Conservation (phyloP, 106 monocot species). For the Allium sativum region DNA sequence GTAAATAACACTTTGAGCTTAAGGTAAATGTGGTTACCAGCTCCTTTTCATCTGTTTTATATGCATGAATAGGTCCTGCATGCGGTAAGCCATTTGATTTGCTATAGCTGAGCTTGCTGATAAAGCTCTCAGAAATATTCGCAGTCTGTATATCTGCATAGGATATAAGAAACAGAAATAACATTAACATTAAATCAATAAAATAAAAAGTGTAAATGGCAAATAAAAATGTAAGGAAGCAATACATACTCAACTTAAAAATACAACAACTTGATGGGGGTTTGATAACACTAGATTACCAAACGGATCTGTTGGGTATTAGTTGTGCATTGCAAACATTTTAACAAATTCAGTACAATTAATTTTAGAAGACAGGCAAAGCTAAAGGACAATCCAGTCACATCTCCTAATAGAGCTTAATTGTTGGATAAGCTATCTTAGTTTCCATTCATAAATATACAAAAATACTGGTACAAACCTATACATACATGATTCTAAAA, state of each 20-base stretch:
- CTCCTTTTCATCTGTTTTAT: conserved; percentile 52
- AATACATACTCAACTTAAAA: background rate
- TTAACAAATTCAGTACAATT: no score
- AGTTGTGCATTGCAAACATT: no score
- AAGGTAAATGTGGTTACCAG: conserved; percentile 32
- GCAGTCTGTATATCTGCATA: conserved; percentile 1
- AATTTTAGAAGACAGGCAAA: no score
- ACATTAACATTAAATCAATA: background rate
- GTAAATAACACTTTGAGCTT: background rate
- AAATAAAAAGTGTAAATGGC: background rate
- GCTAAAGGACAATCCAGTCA: no score
- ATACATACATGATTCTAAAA: no score
- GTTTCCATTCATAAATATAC: no score
- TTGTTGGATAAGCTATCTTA: no score
- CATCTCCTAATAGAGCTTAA: no score
- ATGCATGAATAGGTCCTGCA: conserved; percentile 31
- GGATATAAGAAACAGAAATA: background rate
- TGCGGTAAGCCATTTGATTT: conserved; percentile 63
- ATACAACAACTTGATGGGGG: background rate
- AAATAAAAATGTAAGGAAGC: background rate
- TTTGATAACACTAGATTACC: background rate
- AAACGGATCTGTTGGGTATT: no score
- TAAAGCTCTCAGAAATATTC: conserved; percentile 34
- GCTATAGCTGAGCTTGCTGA: conserved; percentile 55
- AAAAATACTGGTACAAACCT: no score